These are phyloP conservation scores for Fusarium newnesense DNA, from an alignment of 2,329 filamentous ascomycete genomes.

Conservation along the genomic window DNA sequence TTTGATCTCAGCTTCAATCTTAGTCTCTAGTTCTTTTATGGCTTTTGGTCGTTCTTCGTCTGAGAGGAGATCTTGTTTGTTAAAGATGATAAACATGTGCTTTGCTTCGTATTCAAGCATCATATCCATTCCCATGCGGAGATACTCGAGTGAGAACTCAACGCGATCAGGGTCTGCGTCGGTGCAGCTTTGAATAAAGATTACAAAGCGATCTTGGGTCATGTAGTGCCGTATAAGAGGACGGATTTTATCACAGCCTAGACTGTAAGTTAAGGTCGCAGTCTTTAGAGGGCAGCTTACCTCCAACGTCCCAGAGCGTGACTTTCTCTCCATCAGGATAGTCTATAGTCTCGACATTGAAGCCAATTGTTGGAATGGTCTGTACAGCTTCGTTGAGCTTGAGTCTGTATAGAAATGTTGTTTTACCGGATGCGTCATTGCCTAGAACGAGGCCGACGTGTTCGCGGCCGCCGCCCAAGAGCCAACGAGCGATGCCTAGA, in stretches of 20 bases:
- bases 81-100: slow-evolving; percentile 47
- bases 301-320: slow-evolving; percentile 46
- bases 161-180: slow-evolving; percentile 39
- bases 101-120: slow-evolving; percentile 32
- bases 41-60: slow-evolving; percentile 24
- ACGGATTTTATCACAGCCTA: slow-evolving; percentile 45
- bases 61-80: slow-evolving; percentile 46
- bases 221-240: slow-evolving; percentile 45
- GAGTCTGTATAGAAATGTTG: slow-evolving; percentile 80
- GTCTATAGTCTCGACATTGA: slow-evolving; percentile 86
- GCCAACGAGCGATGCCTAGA: slow-evolving; percentile 38
- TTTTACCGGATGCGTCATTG: slow-evolving; percentile 69
- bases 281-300: slow-evolving; percentile 1
- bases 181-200: slow-evolving; percentile 46
- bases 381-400: slow-evolving; percentile 94
- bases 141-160: slow-evolving; percentile 42
- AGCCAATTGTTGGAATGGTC: slow-evolving; percentile 93
- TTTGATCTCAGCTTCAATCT: slow-evolving; percentile 28
- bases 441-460: slow-evolving; percentile 37
- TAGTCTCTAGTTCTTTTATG: slow-evolving; percentile 8
- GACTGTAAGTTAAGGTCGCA: not conserved
- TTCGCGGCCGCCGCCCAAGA: slow-evolving; percentile 33
- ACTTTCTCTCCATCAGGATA: slow-evolving; percentile 33
- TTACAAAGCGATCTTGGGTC: slow-evolving; percentile 36
- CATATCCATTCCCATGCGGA: slow-evolving; percentile 34